phyloP scores from a whole-genome alignment of 106 monocot species.

The Dendrobium catenatum region DNA sequence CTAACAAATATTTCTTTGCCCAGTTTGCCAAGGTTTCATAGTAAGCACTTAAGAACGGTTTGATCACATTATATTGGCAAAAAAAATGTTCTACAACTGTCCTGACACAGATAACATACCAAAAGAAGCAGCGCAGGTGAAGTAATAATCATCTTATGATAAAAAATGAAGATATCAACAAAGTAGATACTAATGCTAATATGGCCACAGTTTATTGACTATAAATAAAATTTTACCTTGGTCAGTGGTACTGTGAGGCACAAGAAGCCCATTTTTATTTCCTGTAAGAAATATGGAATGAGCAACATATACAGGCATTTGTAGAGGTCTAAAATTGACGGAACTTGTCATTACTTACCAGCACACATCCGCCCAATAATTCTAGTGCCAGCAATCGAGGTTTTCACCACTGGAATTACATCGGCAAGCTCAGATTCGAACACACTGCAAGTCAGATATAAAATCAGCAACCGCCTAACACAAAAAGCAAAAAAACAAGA shows the following conservation, averaged over 20 bases:
- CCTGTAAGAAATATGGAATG: constrained; percentile 30
- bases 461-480: not conserved
- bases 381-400: constrained; percentile 71
- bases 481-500: not conserved
- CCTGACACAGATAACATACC: too few relatives aligned
- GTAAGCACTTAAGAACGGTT: too few relatives aligned
- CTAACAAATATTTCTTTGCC: too few relatives aligned
- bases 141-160: not conserved
- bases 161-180: not conserved
- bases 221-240: constrained; percentile 49
- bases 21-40: too few relatives aligned
- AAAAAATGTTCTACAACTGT: too few relatives aligned
- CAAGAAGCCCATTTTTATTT: constrained; percentile 95
- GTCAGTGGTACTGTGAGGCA: constrained; percentile 91
- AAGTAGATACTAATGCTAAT: not conserved
- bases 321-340: not conserved
- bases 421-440: constrained; percentile 68
- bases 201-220: not conserved
- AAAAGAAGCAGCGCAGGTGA: too few relatives aligned
- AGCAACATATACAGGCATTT: not conserved
- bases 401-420: constrained; percentile 73
- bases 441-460: constrained; percentile 21
- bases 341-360: constrained; percentile 34
- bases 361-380: constrained; percentile 90
- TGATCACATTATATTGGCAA: too few relatives aligned